Evolutionary conservation across 2,329 filamentous ascomycete genomes (phyloP), one percentile per base, ranked within the genome.

Genomic region (Phialophora tarda): DNA sequence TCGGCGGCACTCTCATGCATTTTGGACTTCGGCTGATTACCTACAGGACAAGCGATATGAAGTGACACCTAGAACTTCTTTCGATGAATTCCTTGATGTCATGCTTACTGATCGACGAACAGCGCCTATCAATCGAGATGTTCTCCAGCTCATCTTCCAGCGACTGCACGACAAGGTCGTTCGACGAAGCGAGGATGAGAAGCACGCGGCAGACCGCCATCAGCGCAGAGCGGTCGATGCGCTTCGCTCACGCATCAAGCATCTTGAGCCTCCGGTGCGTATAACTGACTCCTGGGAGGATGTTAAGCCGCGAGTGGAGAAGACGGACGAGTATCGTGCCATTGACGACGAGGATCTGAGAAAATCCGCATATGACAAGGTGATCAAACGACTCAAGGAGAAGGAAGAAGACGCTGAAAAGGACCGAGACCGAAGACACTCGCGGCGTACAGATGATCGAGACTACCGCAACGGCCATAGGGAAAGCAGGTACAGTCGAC

Each of bases 51-150:
- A 92, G 83, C 91, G 89, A 75, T 97, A 92, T 84, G 93, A 97
- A 79, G 88, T 98, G 74, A 93, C 90, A 71, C 85, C 90, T 70
- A 90, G 91, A 75, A 97, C 93, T 74, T 89, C 91, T 55, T 89
- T 96, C 78, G 91, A 96, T 76, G 93, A 97, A 75, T 98, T 98
- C 82, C 82, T 89, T 77, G 83, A 86, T 75, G 83, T 95, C 74
- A 89, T 98, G 85, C 89, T 89, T 78, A 88, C 89, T 83, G 93
- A 98, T 84, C 87, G 88, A 75, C 92, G 92, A 76, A 96, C 93
- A 83, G 89, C 91, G 85, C 89, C 90, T 82, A 89, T 97, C 85
- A 89, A 93, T 77, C 85, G 86, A 74, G 91, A 96, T 71, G 89
- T 89, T 66, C 82, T 96, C 74, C 85, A 85, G 73, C 84, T 95